A percentile compares a stretch with the other conserved stretches of the same genome.
Conservation (phyloP, 2,329 filamentous ascomycete species). For the Calonectria hawksworthii region DNA sequence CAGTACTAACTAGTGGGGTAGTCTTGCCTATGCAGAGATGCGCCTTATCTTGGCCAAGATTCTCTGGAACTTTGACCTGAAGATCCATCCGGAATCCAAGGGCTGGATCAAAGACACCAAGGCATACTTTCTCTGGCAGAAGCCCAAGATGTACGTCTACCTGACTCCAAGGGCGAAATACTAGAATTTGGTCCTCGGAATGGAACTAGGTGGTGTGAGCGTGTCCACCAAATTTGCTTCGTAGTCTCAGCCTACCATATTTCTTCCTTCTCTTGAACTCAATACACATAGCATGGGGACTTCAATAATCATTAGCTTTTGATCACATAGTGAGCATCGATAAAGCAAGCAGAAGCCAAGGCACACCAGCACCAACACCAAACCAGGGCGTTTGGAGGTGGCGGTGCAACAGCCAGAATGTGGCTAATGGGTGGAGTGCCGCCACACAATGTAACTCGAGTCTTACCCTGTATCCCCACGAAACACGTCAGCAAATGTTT, state of each 20-base stretch:
- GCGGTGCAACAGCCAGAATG: not conserved
- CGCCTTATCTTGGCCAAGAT: slow-evolving; percentile 7
- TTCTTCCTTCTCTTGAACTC: not conserved
- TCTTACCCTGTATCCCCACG: not conserved
- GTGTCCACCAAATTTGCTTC: not conserved
- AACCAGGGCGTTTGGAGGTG: not conserved
- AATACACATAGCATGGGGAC: not conserved
- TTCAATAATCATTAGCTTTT: not conserved
- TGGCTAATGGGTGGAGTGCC: not conserved
- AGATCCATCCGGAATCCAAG: not conserved
- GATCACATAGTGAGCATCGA: not conserved
- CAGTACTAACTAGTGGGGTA: not conserved
- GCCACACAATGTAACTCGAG: not conserved
- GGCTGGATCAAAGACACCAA: not conserved
- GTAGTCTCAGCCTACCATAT: not conserved
- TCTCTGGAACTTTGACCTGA: not conserved
- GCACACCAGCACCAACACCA: not conserved
- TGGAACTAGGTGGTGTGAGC: not conserved
- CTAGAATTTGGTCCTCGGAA: too few relatives aligned
- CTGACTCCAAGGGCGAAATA: not conserved
- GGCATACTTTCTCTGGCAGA: not conserved
- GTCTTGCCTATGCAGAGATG: slow-evolving; percentile 9
- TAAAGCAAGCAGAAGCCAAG: not conserved
- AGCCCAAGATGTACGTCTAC: not conserved
- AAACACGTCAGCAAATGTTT: not conserved